Percentiles rank a stretch among this genome's conserved stretches.
phyloP scores from a whole-genome alignment of 1,284 basidiomycete species.

The Ganoderma meredithae region DNA sequence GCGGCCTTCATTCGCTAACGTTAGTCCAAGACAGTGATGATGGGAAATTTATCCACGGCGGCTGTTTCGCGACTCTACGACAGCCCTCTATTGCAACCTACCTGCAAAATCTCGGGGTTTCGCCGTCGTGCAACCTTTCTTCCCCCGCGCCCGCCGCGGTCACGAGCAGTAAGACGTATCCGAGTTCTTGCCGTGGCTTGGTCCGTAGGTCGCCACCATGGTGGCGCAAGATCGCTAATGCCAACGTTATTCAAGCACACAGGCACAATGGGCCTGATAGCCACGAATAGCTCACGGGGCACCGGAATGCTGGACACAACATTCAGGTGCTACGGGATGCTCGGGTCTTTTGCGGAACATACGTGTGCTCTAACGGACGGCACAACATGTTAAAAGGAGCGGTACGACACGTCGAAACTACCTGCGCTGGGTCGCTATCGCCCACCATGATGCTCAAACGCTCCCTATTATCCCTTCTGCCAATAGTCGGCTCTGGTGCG shows the following conservation, averaged over 20 bases:
- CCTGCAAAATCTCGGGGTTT: conserved; percentile 36
- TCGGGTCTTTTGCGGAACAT: conserved; percentile 36
- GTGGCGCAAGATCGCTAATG: conserved; percentile 6
- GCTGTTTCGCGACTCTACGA: neutral
- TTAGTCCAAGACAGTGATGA: conserved; percentile 19
- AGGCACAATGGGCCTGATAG: conserved; percentile 17
- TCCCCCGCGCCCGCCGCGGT: conserved; percentile 26
- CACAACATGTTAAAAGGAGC: conserved; percentile 20
- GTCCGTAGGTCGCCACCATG: conserved; percentile 8
- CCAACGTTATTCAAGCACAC: conserved; percentile 5
- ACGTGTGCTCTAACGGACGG: conserved; percentile 6
- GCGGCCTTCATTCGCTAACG: conserved; percentile 17
- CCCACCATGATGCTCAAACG: conserved; percentile 34
- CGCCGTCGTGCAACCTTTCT: conserved; percentile 19
- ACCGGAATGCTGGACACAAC: conserved; percentile 5
- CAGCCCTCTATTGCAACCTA: neutral
- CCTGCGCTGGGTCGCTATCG: conserved; percentile 18
- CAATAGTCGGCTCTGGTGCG: conserved; percentile 40
- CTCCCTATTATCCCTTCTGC: conserved; percentile 37
- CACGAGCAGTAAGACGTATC: conserved; percentile 36
- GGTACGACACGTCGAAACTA: conserved; percentile 7
- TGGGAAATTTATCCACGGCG: conserved; percentile 9
- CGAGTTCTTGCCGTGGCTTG: conserved; percentile 39
- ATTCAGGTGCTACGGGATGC: conserved; percentile 9
- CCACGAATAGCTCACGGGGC: conserved; percentile 32